Conservation (phyloP, 176 grass and related monocot species). For the Oryza meyeriana region DNA sequence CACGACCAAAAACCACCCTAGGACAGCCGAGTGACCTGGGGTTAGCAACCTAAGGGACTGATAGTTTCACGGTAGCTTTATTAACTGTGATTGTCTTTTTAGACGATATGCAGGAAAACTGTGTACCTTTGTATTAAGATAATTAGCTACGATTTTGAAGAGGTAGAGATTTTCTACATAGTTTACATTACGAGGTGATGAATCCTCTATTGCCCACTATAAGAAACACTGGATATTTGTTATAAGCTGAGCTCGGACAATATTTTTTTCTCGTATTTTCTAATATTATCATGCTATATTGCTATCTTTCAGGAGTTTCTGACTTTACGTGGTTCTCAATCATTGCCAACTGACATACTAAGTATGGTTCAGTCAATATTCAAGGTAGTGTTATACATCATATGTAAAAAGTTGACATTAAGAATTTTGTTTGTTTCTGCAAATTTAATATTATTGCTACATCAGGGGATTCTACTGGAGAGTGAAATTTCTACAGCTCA, state of each 20-base stretch:
- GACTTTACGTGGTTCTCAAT: conserved; percentile 57
- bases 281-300: conserved; percentile 14
- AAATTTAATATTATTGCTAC: conserved; percentile 32
- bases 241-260: conserved; percentile 4
- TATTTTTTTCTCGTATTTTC: conserved; percentile 20
- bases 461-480: conserved; percentile 75
- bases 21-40: too few relatives aligned
- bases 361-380: conserved; percentile 72
- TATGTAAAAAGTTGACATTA: background rate
- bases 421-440: background rate
- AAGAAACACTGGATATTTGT: background rate
- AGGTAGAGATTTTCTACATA: background rate
- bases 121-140: background rate
- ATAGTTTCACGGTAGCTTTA: too few relatives aligned
- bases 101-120: too few relatives aligned
- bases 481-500: conserved; percentile 64
- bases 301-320: conserved; percentile 51
- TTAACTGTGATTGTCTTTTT: too few relatives aligned
- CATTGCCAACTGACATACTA: conserved; percentile 68
- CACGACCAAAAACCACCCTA: too few relatives aligned
- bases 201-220: background rate
- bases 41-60: too few relatives aligned
- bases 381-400: conserved; percentile 42
- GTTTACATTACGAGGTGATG: background rate
- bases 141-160: background rate